phyloP scores from a whole-genome alignment of 73 alveolate genomes.

The Paramecium tetraurelia region DNA sequence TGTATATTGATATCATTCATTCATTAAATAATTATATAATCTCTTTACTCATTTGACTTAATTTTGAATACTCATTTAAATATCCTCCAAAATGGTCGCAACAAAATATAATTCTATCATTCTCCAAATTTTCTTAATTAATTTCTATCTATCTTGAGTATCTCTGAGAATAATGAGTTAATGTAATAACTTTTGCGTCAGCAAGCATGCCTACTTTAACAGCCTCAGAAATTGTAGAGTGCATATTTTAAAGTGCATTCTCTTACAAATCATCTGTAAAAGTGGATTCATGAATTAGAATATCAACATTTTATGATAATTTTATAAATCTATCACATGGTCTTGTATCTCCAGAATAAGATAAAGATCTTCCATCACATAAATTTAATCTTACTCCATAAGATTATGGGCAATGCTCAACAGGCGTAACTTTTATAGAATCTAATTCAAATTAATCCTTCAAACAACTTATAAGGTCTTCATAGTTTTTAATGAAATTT shows the following conservation, averaged over 20 bases:
- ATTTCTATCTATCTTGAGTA: constrained; percentile 65
- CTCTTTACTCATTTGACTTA: not conserved
- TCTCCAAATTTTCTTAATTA: not conserved
- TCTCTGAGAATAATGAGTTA: constrained; percentile 97
- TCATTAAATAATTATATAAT: not conserved
- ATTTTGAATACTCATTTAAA: not conserved
- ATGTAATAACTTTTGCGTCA: constrained; percentile 78
- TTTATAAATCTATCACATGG: constrained; percentile 86
- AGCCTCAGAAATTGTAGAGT: constrained; percentile 93
- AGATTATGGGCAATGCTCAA: constrained; percentile 91
- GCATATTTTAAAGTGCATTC: constrained; percentile 92
- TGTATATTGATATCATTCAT: not conserved
- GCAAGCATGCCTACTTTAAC: constrained; percentile 81
- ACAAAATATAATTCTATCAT: not conserved
- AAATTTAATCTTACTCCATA: constrained; percentile 82
- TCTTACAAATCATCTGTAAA: constrained; percentile 82
- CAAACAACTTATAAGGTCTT: not conserved
- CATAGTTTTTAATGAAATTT: constrained; percentile 15
- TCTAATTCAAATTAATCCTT: constrained; percentile 15
- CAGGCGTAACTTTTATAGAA: constrained; percentile 66
- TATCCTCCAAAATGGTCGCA: not conserved
- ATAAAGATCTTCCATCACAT: constrained; percentile 73
- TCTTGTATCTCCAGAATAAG: constrained; percentile 96
- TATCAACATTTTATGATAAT: constrained; percentile 80
- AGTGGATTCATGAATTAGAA: constrained; percentile 98